A percentile compares a stretch with the other conserved stretches of the same genome.
Conservation (phyloP, 2,329 filamentous ascomycete genomes). For the Cercospora sp. region DNA sequence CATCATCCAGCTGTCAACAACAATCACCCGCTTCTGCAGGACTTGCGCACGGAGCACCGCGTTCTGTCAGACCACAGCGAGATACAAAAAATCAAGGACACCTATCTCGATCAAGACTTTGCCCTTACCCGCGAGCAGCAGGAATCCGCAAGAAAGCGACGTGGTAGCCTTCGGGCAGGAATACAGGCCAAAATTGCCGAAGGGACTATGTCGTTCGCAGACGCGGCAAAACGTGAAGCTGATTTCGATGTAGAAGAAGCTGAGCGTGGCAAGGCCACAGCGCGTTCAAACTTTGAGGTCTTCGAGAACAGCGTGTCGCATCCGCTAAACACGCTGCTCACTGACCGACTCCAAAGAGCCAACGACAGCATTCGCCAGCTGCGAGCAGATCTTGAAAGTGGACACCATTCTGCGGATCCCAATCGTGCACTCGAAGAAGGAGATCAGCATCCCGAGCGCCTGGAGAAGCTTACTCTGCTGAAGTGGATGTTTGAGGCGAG, state of each 20-base stretch:
- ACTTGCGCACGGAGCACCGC: constrained; percentile 71
- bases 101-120: constrained; percentile 35
- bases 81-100: constrained; percentile 58
- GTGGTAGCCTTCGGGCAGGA: constrained; percentile 41
- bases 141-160: constrained; percentile 34
- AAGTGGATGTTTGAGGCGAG: constrained; percentile 97
- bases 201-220: constrained; percentile 77
- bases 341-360: constrained; percentile 70
- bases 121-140: constrained; percentile 49
- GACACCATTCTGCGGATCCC: constrained; percentile 66
- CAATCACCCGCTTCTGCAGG: constrained; percentile 83
- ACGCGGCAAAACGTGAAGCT: constrained; percentile 74
- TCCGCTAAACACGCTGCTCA: constrained; percentile 78
- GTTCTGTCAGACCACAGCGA: constrained; percentile 71
- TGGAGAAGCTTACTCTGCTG: constrained; percentile 89
- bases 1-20: constrained; percentile 97
- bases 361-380: constrained; percentile 77
- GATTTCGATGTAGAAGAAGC: constrained; percentile 72
- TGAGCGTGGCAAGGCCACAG: constrained; percentile 67
- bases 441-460: constrained; percentile 87
- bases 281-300: constrained; percentile 77
- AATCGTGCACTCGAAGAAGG: constrained; percentile 92
- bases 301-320: constrained; percentile 83
- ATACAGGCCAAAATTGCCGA: constrained; percentile 76
- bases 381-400: constrained; percentile 69